Conservation (phyloP, 306 rosid genomes). For the Phaseolus lunatus region DNA sequence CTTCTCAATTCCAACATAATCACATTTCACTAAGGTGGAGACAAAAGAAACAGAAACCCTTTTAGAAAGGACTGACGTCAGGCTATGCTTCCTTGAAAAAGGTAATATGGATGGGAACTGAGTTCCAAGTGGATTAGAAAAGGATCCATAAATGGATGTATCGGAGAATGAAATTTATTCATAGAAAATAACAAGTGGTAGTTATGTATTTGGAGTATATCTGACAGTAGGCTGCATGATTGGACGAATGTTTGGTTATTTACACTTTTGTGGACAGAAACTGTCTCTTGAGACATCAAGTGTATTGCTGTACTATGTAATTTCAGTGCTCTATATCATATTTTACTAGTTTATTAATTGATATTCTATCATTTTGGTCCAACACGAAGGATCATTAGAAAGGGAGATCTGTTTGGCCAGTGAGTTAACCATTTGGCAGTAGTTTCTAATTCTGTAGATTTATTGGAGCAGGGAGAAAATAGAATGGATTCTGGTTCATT, state of each 20-base stretch:
- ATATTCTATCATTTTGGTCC: not conserved
- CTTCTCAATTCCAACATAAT: slow-evolving; percentile 27
- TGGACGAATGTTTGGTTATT: not conserved
- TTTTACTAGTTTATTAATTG: not conserved
- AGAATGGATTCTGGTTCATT: not conserved
- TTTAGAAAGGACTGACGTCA: slow-evolving; percentile 3
- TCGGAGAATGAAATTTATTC: not conserved
- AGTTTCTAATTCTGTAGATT: not conserved
- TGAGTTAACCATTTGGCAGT: not conserved
- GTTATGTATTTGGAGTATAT: not conserved
- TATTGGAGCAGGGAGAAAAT: not conserved
- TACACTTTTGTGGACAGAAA: not conserved
- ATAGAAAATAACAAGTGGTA: not conserved
- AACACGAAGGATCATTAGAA: not conserved
- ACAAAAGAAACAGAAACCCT: slow-evolving; percentile 15
- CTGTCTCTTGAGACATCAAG: not conserved
- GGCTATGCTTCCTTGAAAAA: slow-evolving; percentile 34
- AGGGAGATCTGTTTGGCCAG: not conserved
- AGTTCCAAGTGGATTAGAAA: not conserved
- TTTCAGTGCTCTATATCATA: not conserved
- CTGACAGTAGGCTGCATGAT: not conserved
- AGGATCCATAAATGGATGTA: not conserved
- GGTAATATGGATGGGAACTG: not conserved
- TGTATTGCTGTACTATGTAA: not conserved
- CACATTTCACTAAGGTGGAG: slow-evolving; percentile 13